These are phyloP conservation scores for Monascus ruber DNA, from an alignment of 2,329 filamentous ascomycete species.

Conservation along the genomic window DNA sequence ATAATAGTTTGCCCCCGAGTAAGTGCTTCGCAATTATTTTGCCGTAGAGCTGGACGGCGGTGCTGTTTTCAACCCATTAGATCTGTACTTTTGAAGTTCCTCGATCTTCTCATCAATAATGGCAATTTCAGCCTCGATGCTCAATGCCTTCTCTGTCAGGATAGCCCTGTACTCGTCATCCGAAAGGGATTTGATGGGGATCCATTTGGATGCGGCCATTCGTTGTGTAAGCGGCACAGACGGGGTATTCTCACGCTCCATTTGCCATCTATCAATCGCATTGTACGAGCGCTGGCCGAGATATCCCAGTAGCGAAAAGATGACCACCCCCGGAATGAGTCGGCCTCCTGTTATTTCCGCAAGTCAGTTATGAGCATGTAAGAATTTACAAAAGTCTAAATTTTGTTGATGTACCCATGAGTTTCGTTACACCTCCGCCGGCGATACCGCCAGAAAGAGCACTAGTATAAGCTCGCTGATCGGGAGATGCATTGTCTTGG, in stretches of 20 bases:
- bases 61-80: slow-evolving; percentile 1
- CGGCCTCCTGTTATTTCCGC: slow-evolving; percentile 40
- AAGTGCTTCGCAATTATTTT: background rate
- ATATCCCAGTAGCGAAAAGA: slow-evolving; percentile 48
- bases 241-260: slow-evolving; percentile 22
- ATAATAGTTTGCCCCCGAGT: background rate
- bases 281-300: slow-evolving; percentile 48
- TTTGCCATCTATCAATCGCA: slow-evolving; percentile 37
- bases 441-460: slow-evolving; percentile 60
- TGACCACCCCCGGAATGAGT: slow-evolving; percentile 46
- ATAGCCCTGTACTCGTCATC: slow-evolving; percentile 63
- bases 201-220: slow-evolving; percentile 54
- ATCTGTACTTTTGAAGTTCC: slow-evolving; percentile 29
- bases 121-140: slow-evolving; percentile 64
- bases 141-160: slow-evolving; percentile 59
- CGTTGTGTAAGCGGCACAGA: slow-evolving; percentile 37
- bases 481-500: slow-evolving; percentile 42
- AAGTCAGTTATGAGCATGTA: slow-evolving; percentile 3
- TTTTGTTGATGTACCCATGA: slow-evolving; percentile 36
- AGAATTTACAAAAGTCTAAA: background rate
- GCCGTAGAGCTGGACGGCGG: background rate
- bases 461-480: slow-evolving; percentile 56
- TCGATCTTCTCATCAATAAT: slow-evolving; percentile 66
- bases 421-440: slow-evolving; percentile 43
- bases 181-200: slow-evolving; percentile 57